Conservation (phyloP, 805 yeast genomes). For the Kodamaea fukazawae region DNA sequence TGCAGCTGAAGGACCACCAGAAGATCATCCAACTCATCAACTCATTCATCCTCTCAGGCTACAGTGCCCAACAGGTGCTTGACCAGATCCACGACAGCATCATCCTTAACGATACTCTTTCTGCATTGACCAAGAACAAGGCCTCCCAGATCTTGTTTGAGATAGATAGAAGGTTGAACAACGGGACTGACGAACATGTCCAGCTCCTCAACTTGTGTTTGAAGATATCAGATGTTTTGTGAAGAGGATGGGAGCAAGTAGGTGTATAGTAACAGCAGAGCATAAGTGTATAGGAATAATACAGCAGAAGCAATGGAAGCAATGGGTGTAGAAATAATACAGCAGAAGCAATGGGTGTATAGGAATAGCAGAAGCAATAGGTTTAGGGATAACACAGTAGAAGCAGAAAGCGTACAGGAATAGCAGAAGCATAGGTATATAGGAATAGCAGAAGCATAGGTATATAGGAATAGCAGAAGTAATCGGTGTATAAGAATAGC, state of each 20-base stretch:
- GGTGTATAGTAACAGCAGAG: no score
- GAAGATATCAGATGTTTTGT: conserved; percentile 25
- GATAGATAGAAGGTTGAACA: conserved; percentile 69
- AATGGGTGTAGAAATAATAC: no score
- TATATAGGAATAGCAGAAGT: no score
- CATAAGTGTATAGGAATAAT: no score
- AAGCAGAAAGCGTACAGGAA: no score
- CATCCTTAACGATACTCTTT: conserved; percentile 50
- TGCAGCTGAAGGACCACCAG: conserved; percentile 23
- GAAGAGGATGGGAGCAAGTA: not conserved
- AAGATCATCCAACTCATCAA: conserved; percentile 43
- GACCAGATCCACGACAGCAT: conserved; percentile 70
- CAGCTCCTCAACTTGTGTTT: conserved; percentile 65
- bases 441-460: no score
- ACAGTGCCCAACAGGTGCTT: conserved; percentile 73
- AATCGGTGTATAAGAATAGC: no score
- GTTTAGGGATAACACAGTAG: no score
- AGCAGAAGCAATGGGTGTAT: no score
- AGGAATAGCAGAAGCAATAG: no score
- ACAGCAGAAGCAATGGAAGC: no score
- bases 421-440: no score
- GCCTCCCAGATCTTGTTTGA: conserved; percentile 67
- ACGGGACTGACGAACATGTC: conserved; percentile 87
- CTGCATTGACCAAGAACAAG: conserved; percentile 56
- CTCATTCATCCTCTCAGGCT: conserved; percentile 61